These are phyloP conservation scores for Candida methanosorbosa DNA, from an alignment of 805 yeast species.

Conservation along the genomic window DNA sequence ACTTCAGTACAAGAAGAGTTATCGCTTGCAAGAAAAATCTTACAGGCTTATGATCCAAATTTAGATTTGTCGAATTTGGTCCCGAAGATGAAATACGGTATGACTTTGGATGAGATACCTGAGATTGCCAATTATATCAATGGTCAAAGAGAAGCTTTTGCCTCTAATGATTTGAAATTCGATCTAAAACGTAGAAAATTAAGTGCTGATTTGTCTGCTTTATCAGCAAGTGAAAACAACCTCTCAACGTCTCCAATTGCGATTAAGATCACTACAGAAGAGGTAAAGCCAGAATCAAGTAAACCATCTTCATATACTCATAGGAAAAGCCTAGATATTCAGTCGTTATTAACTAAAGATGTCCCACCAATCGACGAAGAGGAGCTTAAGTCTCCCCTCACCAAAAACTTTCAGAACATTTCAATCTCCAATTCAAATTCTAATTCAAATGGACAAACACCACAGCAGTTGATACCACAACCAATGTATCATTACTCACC, in stretches of 20 bases:
- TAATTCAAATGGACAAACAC: conserved; percentile 1
- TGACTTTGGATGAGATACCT: conserved; percentile 3
- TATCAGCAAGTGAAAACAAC: neutral
- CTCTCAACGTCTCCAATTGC: no score
- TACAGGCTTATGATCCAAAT: conserved; percentile 2
- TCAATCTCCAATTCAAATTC: neutral
- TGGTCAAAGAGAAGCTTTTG: no score
- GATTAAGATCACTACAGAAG: neutral
- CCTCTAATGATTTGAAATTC: no score
- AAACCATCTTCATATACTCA: neutral
- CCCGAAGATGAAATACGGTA: conserved; percentile 4
- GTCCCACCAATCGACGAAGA: neutral
- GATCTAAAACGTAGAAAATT: neutral
- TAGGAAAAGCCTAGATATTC: neutral
- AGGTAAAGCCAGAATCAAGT: neutral
- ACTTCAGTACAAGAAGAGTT: conserved; percentile 10
- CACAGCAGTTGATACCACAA: no score
- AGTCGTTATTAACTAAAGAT: neutral
- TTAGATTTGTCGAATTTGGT: conserved; percentile 4
- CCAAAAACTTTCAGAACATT: neutral
- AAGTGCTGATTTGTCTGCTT: neutral
- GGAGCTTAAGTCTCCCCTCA: neutral
- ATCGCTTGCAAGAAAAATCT: conserved; percentile 3
- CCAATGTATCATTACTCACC: no score
- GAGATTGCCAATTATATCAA: conserved; percentile 1